Evolutionary conservation across 192 early-diverging fungal species (phyloP).

Genomic region (Umbelopsis isabellina): DNA sequence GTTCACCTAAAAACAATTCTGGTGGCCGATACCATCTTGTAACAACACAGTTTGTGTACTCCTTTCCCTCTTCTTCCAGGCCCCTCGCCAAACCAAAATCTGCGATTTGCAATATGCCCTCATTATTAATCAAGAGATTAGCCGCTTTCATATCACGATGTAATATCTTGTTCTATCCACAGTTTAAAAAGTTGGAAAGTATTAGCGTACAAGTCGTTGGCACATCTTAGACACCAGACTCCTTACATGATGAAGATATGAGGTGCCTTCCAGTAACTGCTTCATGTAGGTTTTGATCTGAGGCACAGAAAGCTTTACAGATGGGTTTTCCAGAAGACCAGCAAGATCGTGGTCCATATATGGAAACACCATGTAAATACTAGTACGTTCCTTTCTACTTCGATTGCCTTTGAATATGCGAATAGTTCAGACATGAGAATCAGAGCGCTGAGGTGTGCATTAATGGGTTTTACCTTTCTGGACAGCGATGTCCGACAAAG

Average conservation of each 20-base stretch:
- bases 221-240: background rate
- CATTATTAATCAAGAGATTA: conserved; percentile 92
- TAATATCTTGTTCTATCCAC: conserved; percentile 53
- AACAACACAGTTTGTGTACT: conserved; percentile 90
- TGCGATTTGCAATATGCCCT: conserved; percentile 89
- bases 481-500: conserved; percentile 76
- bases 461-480: conserved; percentile 48
- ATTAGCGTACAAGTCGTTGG: background rate
- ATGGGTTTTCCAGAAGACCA: conserved; percentile 89
- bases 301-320: conserved; percentile 59
- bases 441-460: background rate
- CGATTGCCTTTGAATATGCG: conserved; percentile 19
- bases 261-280: conserved; percentile 91
- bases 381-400: conserved; percentile 43
- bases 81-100: conserved; percentile 96
- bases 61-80: conserved; percentile 63
- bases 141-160: conserved; percentile 82
- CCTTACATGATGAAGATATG: conserved; percentile 77
- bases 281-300: conserved; percentile 93
- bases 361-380: conserved; percentile 96
- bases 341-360: conserved; percentile 99
- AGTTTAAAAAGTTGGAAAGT: background rate
- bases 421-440: background rate
- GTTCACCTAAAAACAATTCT: conserved; percentile 88
- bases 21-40: conserved; percentile 98